phyloP scores from a whole-genome alignment of 129 eudicot genomes.

The Chrysanthemum makinoi region DNA sequence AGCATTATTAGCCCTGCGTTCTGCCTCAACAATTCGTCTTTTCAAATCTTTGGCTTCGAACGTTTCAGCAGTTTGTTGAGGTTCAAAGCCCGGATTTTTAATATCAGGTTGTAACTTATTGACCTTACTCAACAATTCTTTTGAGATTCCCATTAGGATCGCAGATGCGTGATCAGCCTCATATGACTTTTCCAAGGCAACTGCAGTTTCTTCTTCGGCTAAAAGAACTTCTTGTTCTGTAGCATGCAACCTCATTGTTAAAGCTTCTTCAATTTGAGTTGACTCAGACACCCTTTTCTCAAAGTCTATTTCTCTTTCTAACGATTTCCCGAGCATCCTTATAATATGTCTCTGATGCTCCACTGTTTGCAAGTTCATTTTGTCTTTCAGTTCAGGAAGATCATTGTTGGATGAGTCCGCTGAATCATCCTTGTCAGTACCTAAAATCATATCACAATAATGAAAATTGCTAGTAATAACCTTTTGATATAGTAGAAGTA shows the following conservation, averaged over 20 bases:
- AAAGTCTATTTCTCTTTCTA: conserved; percentile 78
- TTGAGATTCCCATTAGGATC: conserved; percentile 55
- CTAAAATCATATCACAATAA: conserved; percentile 34
- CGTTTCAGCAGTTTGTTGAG: conserved; percentile 2
- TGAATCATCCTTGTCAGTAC: conserved; percentile 34
- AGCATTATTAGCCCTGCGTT: conserved; percentile 54
- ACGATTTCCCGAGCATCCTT: conserved; percentile 83
- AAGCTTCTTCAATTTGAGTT: conserved; percentile 55
- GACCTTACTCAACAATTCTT: conserved; percentile 47
- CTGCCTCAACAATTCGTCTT: conserved; percentile 31
- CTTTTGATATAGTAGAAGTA: neutral
- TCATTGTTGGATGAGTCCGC: conserved; percentile 23
- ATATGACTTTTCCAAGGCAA: conserved; percentile 50
- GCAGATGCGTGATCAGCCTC: conserved; percentile 72
- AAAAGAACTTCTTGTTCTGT: conserved; percentile 51
- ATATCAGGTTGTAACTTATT: conserved; percentile 39
- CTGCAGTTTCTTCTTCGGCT: conserved; percentile 64
- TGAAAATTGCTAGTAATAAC: neutral
- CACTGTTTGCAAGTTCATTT: conserved; percentile 66
- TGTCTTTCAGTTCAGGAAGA: conserved; percentile 39
- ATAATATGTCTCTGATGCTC: conserved; percentile 74
- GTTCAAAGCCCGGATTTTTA: conserved; percentile 36
- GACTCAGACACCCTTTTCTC: conserved; percentile 66
- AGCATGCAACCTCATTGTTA: conserved; percentile 54
- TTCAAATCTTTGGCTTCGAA: conserved; percentile 21